Percentiles rank a stretch among this genome's conserved stretches.
Conservation (phyloP, 768 basidiomycete genomes). For the Suillus discolor region DNA sequence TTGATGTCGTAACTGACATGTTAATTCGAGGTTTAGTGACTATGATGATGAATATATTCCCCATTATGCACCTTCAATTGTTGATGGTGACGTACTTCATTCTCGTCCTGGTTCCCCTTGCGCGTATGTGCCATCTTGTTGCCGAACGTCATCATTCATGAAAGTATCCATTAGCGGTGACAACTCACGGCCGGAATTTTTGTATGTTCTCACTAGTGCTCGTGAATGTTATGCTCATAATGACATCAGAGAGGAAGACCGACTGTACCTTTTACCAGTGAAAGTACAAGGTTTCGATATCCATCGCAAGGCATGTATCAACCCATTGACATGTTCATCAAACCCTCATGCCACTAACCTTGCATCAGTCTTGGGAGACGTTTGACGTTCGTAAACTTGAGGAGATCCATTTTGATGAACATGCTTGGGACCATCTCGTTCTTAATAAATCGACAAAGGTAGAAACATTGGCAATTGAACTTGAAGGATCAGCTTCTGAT, state of each 20-base stretch:
- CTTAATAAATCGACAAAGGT: constrained; percentile 55
- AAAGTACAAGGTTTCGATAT: constrained; percentile 67
- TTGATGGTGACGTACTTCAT: fast-evolving
- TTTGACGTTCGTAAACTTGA: constrained; percentile 58
- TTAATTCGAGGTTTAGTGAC: not conserved
- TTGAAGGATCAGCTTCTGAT: not conserved
- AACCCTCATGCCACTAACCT: not conserved
- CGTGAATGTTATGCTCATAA: constrained; percentile 7
- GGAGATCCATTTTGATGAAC: constrained; percentile 56
- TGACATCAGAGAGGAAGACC: constrained; percentile 39
- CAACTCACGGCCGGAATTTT: not conserved
- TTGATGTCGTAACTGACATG: not conserved
- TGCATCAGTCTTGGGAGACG: constrained; percentile 45
- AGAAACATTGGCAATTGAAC: not conserved
- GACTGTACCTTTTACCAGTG: constrained; percentile 56
- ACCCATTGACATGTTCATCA: not conserved
- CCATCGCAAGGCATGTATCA: constrained; percentile 42
- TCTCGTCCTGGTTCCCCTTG: not conserved
- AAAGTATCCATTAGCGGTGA: not conserved
- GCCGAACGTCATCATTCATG: not conserved
- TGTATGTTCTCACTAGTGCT: not conserved
- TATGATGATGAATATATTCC: not conserved
- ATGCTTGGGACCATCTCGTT: constrained; percentile 62
- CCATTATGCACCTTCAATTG: not conserved
- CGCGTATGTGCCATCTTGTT: not conserved